Percentiles rank a stretch among this genome's conserved stretches.
These are phyloP conservation scores for Ceratobasidium sp. DNA, from an alignment of 1,284 basidiomycete genomes.

Conservation along the genomic window DNA sequence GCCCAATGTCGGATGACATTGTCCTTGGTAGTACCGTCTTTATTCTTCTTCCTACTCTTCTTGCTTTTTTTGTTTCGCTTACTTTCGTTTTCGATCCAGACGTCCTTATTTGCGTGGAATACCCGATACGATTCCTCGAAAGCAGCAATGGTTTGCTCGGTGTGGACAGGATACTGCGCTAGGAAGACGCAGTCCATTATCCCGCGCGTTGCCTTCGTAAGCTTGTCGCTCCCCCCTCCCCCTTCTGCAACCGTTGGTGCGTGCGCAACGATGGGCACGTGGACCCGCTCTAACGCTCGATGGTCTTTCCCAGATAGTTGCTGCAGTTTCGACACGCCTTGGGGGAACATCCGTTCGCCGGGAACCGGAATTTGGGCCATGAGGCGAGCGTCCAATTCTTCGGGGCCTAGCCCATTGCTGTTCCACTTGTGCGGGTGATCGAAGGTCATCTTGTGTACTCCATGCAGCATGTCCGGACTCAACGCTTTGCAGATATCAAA, in stretches of 20 bases:
- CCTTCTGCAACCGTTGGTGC: constrained; percentile 12
- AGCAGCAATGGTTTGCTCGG: not conserved
- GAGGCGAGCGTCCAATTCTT: not conserved
- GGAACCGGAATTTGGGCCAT: not conserved
- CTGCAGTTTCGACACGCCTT: constrained; percentile 16
- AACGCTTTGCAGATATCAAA: not conserved
- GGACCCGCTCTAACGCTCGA: constrained; percentile 1
- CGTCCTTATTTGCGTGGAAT: not conserved
- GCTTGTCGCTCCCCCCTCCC: not conserved
- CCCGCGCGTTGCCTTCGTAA: constrained; percentile 9
- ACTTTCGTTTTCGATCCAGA: constrained; percentile 22
- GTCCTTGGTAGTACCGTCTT: no score
- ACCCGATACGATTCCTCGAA: not conserved
- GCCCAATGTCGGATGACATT: not conserved
- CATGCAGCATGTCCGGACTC: constrained; percentile 6
- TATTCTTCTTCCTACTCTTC: no score
- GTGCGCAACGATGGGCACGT: not conserved
- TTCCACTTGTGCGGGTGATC: constrained; percentile 3
- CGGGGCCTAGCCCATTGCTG: not conserved
- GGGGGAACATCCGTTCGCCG: not conserved
- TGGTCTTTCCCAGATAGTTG: constrained; percentile 16
- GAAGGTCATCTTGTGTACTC: not conserved
- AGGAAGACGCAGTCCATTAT: constrained; percentile 1
- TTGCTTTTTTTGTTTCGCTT: not conserved
- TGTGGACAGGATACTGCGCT: not conserved